Evolutionary conservation across 768 basidiomycete species (phyloP), one percentile per base, ranked within the genome.

Genomic region (Rhodotorula kratochvilovae): DNA sequence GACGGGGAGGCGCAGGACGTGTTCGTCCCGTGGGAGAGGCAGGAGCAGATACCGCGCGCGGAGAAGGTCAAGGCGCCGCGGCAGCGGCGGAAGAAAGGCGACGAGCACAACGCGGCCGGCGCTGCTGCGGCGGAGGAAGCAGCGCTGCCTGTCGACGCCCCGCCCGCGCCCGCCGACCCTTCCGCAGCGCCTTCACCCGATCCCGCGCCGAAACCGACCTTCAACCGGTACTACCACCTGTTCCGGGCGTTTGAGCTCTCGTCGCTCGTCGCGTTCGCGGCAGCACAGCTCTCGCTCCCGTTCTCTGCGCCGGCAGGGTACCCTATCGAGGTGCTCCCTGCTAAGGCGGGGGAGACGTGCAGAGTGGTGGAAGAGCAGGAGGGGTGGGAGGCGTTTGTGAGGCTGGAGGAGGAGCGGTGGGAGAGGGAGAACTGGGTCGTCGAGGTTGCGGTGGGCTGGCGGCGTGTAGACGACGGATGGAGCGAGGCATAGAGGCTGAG

Each of bases 201-300:
- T 8, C 5, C 50, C 7, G 29, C n/a, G 3, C 80, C 60, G 82
- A 85, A 72, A 83, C 89, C 72, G 15, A 66, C 72, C 7, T 90
- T 87, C 81, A 87, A 92, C 78, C 85, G 96, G 66, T 99, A 96
- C 79, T 99, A 99, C 79, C 96, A 99, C 79, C 90, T 99, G 85
- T 99, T 97, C 78, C 85, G 86, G 0, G 82, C 86, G 54, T 90
- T 88, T 29, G 96, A 99, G 80, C 84, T 99, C 59, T 72, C 78
- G 27, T 80, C 79, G 21, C 84, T 96, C 17, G 86, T 89, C 11
- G 65, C 71, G 15, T 83, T 85, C 45, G 92, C 93, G 1, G 89
- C 89, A 6, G 71, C 77, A 39, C 85, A 82, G 33, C 79, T 91
- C 68, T 85, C 82, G 0, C 78, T 92, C 36, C 70, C 80, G 8